These are phyloP conservation scores for Paxillus rubicundulus DNA, from an alignment of 768 basidiomycete species.

Conservation along the genomic window DNA sequence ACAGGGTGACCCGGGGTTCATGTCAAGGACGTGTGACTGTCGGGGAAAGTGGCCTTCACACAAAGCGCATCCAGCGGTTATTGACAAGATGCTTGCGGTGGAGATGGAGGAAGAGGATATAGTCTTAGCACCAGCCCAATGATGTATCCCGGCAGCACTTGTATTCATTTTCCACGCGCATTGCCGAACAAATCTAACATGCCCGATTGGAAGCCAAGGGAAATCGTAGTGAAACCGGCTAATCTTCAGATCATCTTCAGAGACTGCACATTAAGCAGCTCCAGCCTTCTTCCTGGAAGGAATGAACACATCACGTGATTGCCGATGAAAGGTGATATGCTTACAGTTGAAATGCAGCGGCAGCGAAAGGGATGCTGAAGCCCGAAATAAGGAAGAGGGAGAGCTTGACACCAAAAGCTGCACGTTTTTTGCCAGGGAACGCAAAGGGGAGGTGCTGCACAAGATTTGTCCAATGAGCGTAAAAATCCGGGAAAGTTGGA, in stretches of 20 bases:
- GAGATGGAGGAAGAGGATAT: constrained; percentile 21
- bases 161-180: constrained; percentile 5
- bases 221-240: background rate
- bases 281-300: constrained; percentile 40
- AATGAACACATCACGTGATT: background rate
- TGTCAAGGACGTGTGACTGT: constrained; percentile 69
- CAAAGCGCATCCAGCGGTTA: constrained; percentile 39
- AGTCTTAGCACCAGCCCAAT: constrained; percentile 3
- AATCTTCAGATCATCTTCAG: constrained; percentile 2
- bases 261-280: constrained; percentile 21
- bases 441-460: constrained; percentile 56
- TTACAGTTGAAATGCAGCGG: constrained; percentile 62
- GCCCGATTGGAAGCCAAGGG: background rate
- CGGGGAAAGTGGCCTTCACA: constrained; percentile 35
- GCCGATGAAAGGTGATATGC: constrained; percentile 22
- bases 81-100: constrained; percentile 28
- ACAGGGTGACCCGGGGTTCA: constrained; percentile 59
- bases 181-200: background rate
- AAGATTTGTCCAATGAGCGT: constrained; percentile 5
- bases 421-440: constrained; percentile 50
- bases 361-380: constrained; percentile 67
- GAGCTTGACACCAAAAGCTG: constrained; percentile 38
- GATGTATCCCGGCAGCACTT: background rate
- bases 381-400: constrained; percentile 45
- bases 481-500: background rate